Evolutionary conservation across 345 rosid genomes (phyloP), one percentile per base, ranked within the genome.

Genomic region (Durio zibethinus): DNA sequence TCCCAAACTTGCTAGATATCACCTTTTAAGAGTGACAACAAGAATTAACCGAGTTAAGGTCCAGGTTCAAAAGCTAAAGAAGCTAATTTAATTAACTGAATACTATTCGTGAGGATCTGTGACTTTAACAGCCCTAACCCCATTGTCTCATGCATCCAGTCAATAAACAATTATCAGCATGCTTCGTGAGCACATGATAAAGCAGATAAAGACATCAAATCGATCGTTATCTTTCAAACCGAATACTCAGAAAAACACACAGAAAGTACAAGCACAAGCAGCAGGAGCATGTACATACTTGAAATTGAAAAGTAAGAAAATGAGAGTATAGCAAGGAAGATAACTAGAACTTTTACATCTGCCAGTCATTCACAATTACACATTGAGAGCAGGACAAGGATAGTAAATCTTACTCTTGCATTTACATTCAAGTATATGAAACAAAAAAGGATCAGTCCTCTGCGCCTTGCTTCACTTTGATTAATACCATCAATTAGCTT

Each of bases 401-500:
- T 18, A 12, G 14, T 12, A 52, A 71, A 71, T 70, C 88, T 84
- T 85, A 92, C 99, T 78, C 89, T 90, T 78, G 91, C 92, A 80
- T 89, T 86, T 67, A 85, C 83, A 60, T 87, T 88, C 72, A 90
- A 82, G 84, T 93, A 82, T 65, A 87, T 60, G 62, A 92, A 80
- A 81, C 98, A 95, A 74, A 95, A 93, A 52, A 95, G 97, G 72
- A 87, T 80, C 56, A 95, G 85, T 43, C 92, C 94, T 70, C 88
- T 88, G 78, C 97, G 90, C 85, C 99, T 92, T 21, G 89, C 83
- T 85, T 90, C 90, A 42, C 92, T 87, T 85, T 82, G 92, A 82
- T 95, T 93, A 61, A 93, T 88, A 73, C 99, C 98, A 82, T 95
- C 98, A 48, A 93, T 89, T 42, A 95, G 85, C 81, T 81, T 91